Percentiles rank a stretch among this genome's conserved stretches.
These are phyloP conservation scores for Begonia peltatifolia DNA, from an alignment of 306 rosid genomes.

Conservation along the genomic window DNA sequence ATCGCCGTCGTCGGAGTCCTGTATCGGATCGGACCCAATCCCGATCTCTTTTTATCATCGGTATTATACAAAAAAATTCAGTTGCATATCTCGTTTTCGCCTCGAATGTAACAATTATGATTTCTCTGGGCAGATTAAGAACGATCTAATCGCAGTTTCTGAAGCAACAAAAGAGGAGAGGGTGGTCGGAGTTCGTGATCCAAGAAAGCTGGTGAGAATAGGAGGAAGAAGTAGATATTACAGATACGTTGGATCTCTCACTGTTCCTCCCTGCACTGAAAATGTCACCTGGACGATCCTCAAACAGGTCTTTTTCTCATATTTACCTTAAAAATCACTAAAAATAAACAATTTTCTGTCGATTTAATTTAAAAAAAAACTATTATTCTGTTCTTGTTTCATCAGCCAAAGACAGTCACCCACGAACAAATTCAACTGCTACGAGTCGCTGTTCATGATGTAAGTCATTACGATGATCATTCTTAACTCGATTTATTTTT, in stretches of 20 bases:
- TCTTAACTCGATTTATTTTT: neutral
- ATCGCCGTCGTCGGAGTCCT: slow-evolving; percentile 42
- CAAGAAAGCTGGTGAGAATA: slow-evolving; percentile 14
- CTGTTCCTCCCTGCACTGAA: slow-evolving; percentile 57
- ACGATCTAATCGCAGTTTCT: slow-evolving; percentile 18
- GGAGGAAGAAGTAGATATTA: slow-evolving; percentile 20
- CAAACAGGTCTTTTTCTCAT: slow-evolving; percentile 10
- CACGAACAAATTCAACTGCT: slow-evolving; percentile 34
- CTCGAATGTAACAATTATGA: neutral
- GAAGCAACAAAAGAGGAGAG: neutral
- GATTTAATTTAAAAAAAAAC: neutral
- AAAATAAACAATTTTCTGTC: neutral
- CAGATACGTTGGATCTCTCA: slow-evolving; percentile 62
- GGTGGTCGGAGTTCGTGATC: slow-evolving; percentile 26
- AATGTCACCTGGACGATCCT: slow-evolving; percentile 48
- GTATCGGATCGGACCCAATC: slow-evolving; percentile 25
- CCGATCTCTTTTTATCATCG: slow-evolving; percentile 36
- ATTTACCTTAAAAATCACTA: neutral
- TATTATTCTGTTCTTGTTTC: neutral
- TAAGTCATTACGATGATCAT: slow-evolving; percentile 21
- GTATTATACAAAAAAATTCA: slow-evolving; percentile 12
- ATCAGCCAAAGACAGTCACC: slow-evolving; percentile 38
- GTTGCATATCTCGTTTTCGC: neutral
- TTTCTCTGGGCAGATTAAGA: slow-evolving; percentile 17
- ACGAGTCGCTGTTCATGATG: slow-evolving; percentile 61